Evolutionary conservation across 495 filamentous ascomycete genomes (phyloP).

Genomic region (Hypoxylon trugodes): DNA sequence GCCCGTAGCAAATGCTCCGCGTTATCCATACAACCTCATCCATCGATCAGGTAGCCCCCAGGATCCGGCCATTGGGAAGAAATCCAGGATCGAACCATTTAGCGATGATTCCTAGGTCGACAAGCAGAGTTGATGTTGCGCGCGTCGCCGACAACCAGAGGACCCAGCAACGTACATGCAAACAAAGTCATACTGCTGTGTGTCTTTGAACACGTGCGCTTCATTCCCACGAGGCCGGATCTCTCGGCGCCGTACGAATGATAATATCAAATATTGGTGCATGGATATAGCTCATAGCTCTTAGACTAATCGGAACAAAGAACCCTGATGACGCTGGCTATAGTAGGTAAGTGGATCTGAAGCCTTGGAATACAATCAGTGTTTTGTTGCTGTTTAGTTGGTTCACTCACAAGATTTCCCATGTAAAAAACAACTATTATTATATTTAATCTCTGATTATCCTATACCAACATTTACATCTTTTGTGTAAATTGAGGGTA

Average conservation of each 20-base stretch:
- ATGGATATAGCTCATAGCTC: slow-evolving; percentile 13
- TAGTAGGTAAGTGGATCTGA: too few relatives aligned
- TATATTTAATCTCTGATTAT: too few relatives aligned
- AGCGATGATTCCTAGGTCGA: slow-evolving; percentile 8
- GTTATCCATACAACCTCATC: slow-evolving; percentile 6
- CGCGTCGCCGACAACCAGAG: slow-evolving; percentile 28
- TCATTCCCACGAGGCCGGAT: slow-evolving; percentile 28
- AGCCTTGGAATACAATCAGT: not conserved
- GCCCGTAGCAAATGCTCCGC: slow-evolving; percentile 34
- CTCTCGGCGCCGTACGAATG: slow-evolving; percentile 22
- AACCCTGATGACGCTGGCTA: not conserved
- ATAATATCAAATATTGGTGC: not conserved
- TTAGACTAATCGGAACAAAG: not conserved
- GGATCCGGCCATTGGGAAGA: not conserved
- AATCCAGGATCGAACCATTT: slow-evolving; percentile 25
- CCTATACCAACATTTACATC: not conserved
- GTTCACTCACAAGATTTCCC: slow-evolving; percentile 6
- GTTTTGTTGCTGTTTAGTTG: not conserved
- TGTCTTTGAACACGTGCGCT: slow-evolving; percentile 33
- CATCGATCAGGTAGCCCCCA: not conserved
- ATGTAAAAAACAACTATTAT: not conserved
- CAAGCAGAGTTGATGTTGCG: slow-evolving; percentile 20
- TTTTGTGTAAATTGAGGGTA: not conserved
- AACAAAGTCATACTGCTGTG: not conserved
- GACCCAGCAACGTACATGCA: not conserved